Conservation (phyloP, 345 rosid genomes). For the Populus simonii region DNA sequence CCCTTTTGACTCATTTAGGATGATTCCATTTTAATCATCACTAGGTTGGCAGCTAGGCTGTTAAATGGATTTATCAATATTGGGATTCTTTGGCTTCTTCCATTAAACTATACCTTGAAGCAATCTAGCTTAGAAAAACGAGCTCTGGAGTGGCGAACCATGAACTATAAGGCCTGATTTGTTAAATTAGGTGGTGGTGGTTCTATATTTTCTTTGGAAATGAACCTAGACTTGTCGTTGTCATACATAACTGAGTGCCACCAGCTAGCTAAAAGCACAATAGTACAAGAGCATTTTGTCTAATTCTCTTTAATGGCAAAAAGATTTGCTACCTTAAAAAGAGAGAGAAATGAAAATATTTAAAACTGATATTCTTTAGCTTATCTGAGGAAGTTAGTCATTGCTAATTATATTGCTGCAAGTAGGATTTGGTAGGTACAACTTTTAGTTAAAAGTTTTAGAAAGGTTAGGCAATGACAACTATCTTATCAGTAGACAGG, state of each 20-base stretch:
- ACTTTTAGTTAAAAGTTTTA: neutral
- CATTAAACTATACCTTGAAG: neutral
- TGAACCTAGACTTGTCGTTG: neutral
- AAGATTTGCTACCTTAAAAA: neutral
- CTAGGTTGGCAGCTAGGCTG: conserved; percentile 8
- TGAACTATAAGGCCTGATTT: neutral
- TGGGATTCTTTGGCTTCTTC: neutral
- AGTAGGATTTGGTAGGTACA: conserved; percentile 1
- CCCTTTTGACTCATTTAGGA: conserved; percentile 1
- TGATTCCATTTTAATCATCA: neutral
- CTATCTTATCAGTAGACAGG: neutral
- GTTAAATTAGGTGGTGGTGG: neutral
- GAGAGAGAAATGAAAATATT: neutral
- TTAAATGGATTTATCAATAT: neutral
- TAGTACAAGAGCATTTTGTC: neutral
- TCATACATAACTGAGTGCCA: neutral
- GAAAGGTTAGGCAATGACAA: neutral
- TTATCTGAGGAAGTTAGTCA: neutral
- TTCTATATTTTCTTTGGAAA: neutral
- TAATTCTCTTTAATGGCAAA: neutral
- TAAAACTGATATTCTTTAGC: neutral
- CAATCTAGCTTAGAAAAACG: neutral
- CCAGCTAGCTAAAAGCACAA: neutral
- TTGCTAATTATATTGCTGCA: neutral
- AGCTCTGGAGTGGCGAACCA: conserved; percentile 11